These are phyloP conservation scores for Claviceps quebecensis DNA, from an alignment of 2,329 filamentous ascomycete genomes.

Conservation along the genomic window DNA sequence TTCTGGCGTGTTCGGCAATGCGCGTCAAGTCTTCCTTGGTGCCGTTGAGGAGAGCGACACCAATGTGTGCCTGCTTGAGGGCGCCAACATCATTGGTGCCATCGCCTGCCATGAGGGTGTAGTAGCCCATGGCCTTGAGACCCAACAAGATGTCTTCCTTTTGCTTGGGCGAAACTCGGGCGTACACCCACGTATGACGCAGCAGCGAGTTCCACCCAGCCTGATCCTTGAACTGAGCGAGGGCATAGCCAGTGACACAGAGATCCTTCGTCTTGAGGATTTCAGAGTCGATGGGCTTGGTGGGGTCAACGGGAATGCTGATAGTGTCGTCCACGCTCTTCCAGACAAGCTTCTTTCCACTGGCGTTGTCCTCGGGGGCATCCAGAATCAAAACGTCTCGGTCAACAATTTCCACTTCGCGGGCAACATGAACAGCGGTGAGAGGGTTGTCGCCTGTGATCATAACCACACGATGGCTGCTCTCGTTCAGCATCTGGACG, in stretches of 20 bases:
- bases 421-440: conserved; percentile 88
- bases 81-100: conserved; percentile 97
- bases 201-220: conserved; percentile 62
- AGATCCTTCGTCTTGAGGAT: conserved; percentile 81
- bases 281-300: conserved; percentile 62
- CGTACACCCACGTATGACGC: conserved; percentile 92
- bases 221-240: conserved; percentile 78
- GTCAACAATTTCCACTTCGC: conserved; percentile 94
- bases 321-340: conserved; percentile 85
- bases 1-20: conserved; percentile 86
- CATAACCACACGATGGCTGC: conserved; percentile 96
- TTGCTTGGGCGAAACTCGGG: conserved; percentile 93
- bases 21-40: conserved; percentile 80
- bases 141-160: conserved; percentile 98
- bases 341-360: conserved; percentile 77
- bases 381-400: conserved; percentile 90
- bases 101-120: conserved; percentile 96
- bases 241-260: conserved; percentile 87
- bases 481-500: conserved; percentile 95
- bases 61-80: conserved; percentile 94
- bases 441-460: conserved; percentile 97
- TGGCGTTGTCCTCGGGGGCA: conserved; percentile 77
- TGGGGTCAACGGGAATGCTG: conserved; percentile 73
- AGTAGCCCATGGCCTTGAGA: conserved; percentile 92
- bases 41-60: conserved; percentile 89